phyloP scores from a whole-genome alignment of 192 early-diverging fungal species.

The Jimgerdemannia lactiflua region DNA sequence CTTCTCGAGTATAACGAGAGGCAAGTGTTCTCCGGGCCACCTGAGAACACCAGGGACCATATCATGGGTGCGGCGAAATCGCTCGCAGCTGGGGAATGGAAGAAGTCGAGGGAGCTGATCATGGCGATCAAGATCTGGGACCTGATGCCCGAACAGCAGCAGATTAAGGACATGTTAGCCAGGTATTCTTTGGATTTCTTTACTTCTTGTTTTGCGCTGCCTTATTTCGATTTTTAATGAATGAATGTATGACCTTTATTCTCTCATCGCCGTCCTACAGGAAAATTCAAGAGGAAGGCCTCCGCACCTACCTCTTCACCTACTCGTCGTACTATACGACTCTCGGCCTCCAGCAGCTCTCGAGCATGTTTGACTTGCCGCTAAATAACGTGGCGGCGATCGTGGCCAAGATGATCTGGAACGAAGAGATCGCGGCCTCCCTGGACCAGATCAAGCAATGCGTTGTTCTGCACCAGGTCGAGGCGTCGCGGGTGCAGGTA shows the following conservation, averaged over 20 bases:
- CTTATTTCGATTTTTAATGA: neutral
- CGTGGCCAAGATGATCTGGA: conserved; percentile 93
- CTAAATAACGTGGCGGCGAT: conserved; percentile 62
- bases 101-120: conserved; percentile 80
- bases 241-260: neutral
- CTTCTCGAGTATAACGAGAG: conserved; percentile 95
- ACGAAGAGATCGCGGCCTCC: conserved; percentile 86
- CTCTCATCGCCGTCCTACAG: conserved; percentile 1
- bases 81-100: conserved; percentile 91
- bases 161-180: conserved; percentile 90
- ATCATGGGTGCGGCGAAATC: conserved; percentile 97
- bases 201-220: neutral
- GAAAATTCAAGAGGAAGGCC: conserved; percentile 95
- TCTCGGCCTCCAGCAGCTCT: conserved; percentile 77
- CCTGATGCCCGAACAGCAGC: conserved; percentile 75
- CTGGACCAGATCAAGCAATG: conserved; percentile 81
- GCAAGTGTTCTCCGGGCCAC: conserved; percentile 94
- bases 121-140: conserved; percentile 96
- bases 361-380: conserved; percentile 86
- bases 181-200: conserved; percentile 1
- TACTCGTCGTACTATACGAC: conserved; percentile 91
- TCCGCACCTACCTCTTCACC: conserved; percentile 95
- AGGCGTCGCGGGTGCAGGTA: conserved; percentile 74
- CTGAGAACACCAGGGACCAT: conserved; percentile 98
- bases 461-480: conserved; percentile 80